phyloP scores from a whole-genome alignment of 1,284 basidiomycete genomes.

The Apiotrichum mycotoxinovorans region DNA sequence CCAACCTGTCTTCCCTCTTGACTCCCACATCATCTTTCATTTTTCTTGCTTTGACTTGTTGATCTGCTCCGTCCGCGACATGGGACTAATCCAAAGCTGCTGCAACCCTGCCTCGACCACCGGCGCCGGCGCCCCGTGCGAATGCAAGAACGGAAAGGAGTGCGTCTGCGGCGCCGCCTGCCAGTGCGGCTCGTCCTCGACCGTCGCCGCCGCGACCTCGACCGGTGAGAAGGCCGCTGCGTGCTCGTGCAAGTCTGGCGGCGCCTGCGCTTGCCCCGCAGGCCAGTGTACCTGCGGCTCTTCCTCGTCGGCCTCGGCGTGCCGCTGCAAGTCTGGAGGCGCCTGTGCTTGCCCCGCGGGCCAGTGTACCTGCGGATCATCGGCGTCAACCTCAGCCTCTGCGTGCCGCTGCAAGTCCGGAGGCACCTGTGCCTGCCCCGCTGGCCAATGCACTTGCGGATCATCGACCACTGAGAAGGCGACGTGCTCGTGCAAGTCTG shows the following conservation, averaged over 20 bases:
- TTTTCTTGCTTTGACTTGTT: too few species aligned
- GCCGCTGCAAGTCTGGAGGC: constrained; percentile 4
- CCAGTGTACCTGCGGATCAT: not conserved
- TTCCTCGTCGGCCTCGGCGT: not conserved
- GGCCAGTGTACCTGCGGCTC: not conserved
- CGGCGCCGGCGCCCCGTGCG: not conserved
- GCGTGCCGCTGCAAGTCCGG: constrained; percentile 4
- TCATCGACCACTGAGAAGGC: not conserved
- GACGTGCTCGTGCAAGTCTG: constrained; percentile 4
- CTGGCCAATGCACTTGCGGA: not conserved
- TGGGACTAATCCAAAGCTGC: constrained; percentile 6
- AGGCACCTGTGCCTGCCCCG: constrained; percentile 1
- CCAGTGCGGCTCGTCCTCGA: not conserved
- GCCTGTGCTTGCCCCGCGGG: not conserved
- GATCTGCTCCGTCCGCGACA: not conserved
- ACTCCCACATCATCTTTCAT: not conserved
- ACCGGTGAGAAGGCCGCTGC: not conserved
- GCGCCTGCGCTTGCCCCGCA: not conserved
- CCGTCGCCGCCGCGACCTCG: not conserved
- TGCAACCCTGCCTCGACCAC: not conserved
- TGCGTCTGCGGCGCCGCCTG: not conserved
- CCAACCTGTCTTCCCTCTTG: not conserved
- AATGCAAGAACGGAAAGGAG: not conserved
- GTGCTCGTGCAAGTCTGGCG: constrained; percentile 1
- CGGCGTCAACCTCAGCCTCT: not conserved